Conservation (phyloP, 345 rosid genomes). For the Hibiscus trionum region DNA sequence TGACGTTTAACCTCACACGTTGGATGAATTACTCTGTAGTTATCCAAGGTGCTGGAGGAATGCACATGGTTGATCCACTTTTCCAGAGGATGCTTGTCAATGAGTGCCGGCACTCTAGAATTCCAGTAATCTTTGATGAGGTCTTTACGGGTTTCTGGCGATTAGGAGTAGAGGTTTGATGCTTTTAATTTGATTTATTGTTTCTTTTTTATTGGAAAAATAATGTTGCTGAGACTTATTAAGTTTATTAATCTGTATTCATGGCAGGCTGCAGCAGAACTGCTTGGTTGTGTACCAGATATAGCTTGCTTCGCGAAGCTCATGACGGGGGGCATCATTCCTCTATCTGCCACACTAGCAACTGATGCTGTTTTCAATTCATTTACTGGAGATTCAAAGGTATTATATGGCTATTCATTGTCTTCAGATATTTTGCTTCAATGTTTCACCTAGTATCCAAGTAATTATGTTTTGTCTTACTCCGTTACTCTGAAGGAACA, state of each 20-base stretch:
- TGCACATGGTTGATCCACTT: conserved; percentile 96
- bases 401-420: conserved; percentile 14
- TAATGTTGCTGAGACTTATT: not conserved
- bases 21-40: conserved; percentile 38
- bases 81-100: conserved; percentile 77
- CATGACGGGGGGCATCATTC: conserved; percentile 72
- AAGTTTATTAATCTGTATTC: conserved; percentile 9
- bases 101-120: conserved; percentile 61
- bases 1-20: conserved; percentile 2
- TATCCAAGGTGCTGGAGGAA: conserved; percentile 92
- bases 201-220: not conserved
- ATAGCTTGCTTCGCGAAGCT: conserved; percentile 84
- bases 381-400: conserved; percentile 86
- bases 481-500: too few species aligned
- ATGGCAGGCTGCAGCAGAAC: conserved; percentile 62
- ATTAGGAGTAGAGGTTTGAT: conserved; percentile 79
- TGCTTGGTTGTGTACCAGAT: conserved; percentile 77
- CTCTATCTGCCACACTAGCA: conserved; percentile 85
- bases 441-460: too few species aligned
- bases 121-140: conserved; percentile 93
- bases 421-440: not conserved
- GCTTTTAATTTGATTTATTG: not conserved
- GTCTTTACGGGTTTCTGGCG: conserved; percentile 98
- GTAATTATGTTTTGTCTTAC: too few species aligned
- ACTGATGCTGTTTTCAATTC: conserved; percentile 42